Conservation (phyloP, 1,139 yeast genomes). For the Pneumocystis sp. region DNA sequence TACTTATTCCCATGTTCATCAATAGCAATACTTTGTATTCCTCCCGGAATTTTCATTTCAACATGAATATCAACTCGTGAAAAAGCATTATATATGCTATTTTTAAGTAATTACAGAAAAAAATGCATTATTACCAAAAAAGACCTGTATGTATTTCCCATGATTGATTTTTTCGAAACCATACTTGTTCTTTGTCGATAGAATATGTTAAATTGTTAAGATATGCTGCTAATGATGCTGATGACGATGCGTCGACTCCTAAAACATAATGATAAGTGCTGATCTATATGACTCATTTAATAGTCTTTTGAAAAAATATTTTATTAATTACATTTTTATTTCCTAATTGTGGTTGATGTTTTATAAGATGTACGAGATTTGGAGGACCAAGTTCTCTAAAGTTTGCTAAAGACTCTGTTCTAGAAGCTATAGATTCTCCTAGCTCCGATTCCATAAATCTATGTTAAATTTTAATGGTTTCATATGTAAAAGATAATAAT, state of each 20-base stretch:
- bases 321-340: conserved; percentile 33
- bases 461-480: not conserved
- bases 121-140: conserved; percentile 27
- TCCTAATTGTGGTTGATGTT: conserved; percentile 31
- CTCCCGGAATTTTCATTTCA: conserved; percentile 56
- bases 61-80: conserved; percentile 57
- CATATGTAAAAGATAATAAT: not conserved
- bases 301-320: conserved; percentile 25
- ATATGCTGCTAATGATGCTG: conserved; percentile 53
- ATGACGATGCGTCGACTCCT: conserved; percentile 47
- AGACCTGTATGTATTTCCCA: conserved; percentile 68
- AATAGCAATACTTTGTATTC: conserved; percentile 60
- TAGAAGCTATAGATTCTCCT: conserved; percentile 37
- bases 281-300: conserved; percentile 10
- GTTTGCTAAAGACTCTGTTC: conserved; percentile 32
- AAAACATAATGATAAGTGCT: conserved; percentile 58
- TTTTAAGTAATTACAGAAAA: not conserved
- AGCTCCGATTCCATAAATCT: conserved; percentile 29
- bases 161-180: conserved; percentile 63
- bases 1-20: conserved; percentile 37
- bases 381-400: conserved; percentile 70
- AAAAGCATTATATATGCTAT: conserved; percentile 46
- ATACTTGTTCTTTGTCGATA: conserved; percentile 45
- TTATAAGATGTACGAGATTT: conserved; percentile 62
- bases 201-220: conserved; percentile 55